phyloP scores from a whole-genome alignment of 2,329 filamentous ascomycete species.

The Penicillium griseofulvum region DNA sequence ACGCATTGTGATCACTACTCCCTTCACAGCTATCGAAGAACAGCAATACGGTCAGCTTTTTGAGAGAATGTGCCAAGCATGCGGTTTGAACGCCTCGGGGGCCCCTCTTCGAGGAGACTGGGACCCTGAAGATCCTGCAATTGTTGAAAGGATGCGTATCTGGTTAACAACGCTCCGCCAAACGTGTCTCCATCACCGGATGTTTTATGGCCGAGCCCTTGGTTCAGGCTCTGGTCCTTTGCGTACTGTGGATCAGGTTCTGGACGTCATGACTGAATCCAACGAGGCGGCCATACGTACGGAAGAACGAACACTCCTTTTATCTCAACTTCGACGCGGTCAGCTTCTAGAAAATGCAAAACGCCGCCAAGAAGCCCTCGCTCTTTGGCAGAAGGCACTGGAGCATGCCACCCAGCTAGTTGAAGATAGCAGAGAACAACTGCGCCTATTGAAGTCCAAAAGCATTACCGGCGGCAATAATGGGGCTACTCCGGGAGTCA shows the following conservation, averaged over 20 bases:
- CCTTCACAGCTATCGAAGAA: conserved; percentile 86
- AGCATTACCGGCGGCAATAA: conserved; percentile 22
- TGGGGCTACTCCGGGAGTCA: conserved; percentile 15
- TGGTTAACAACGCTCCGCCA: conserved; percentile 79
- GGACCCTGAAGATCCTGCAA: conserved; percentile 57
- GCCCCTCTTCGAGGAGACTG: conserved; percentile 61
- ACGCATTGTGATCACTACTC: conserved; percentile 81
- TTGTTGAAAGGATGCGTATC: conserved; percentile 69
- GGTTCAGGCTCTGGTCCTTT: conserved; percentile 66
- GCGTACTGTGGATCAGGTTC: conserved; percentile 78
- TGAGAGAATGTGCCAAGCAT: conserved; percentile 69
- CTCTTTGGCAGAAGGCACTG: conserved; percentile 64
- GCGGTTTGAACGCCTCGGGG: conserved; percentile 64
- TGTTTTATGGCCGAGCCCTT: conserved; percentile 58
- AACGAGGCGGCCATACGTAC: conserved; percentile 65
- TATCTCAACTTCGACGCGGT: conserved; percentile 64
- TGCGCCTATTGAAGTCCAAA: conserved; percentile 42
- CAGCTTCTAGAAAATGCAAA: conserved; percentile 77
- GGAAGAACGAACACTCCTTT: conserved; percentile 67
- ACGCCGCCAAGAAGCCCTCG: conserved; percentile 64
- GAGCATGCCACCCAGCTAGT: conserved; percentile 52
- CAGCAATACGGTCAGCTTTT: conserved; percentile 81
- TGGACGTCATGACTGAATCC: conserved; percentile 88
- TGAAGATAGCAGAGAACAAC: conserved; percentile 61
- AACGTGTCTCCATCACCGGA: conserved; percentile 74